Percentiles rank a stretch among this genome's conserved stretches.
These are phyloP conservation scores for Neobulgaria alba DNA, from an alignment of 2,329 filamentous ascomycete species.

Conservation along the genomic window DNA sequence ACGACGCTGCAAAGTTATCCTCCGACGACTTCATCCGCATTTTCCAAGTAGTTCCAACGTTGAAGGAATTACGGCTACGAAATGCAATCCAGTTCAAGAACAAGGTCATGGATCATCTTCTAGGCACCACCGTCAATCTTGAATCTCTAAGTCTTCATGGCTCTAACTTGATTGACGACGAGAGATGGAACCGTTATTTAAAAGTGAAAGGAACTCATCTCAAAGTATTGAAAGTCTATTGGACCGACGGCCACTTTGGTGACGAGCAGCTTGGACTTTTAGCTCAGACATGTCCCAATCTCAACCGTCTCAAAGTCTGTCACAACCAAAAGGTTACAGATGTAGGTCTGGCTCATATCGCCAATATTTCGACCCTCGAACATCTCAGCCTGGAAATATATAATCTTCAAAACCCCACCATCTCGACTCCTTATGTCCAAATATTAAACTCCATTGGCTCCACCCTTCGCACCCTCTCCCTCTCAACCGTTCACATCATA, in stretches of 20 bases:
- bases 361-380: slow-evolving; percentile 52
- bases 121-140: slow-evolving; percentile 61
- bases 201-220: slow-evolving; percentile 55
- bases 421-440: slow-evolving; percentile 47
- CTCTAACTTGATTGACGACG: slow-evolving; percentile 72
- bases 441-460: slow-evolving; percentile 55
- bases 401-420: slow-evolving; percentile 33
- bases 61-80: slow-evolving; percentile 65
- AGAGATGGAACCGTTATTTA: slow-evolving; percentile 66
- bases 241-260: slow-evolving; percentile 73
- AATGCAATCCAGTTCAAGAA: slow-evolving; percentile 93
- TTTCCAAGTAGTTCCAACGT: slow-evolving; percentile 62
- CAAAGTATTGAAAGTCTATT: slow-evolving; percentile 66
- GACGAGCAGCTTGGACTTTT: slow-evolving; percentile 61
- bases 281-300: slow-evolving; percentile 52
- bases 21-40: slow-evolving; percentile 72
- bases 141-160: slow-evolving; percentile 71
- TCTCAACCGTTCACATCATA: slow-evolving; percentile 57
- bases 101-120: slow-evolving; percentile 69
- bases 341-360: slow-evolving; percentile 56
- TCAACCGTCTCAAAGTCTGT: slow-evolving; percentile 70
- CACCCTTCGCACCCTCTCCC: slow-evolving; percentile 66
- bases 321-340: slow-evolving; percentile 69
- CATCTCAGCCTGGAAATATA: slow-evolving; percentile 68
- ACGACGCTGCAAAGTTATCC: slow-evolving; percentile 55